Percentiles rank a stretch among this genome's conserved stretches.
Evolutionary conservation across 192 early-diverging fungal genomes (phyloP).

Genomic region (Mortierella antarctica): DNA sequence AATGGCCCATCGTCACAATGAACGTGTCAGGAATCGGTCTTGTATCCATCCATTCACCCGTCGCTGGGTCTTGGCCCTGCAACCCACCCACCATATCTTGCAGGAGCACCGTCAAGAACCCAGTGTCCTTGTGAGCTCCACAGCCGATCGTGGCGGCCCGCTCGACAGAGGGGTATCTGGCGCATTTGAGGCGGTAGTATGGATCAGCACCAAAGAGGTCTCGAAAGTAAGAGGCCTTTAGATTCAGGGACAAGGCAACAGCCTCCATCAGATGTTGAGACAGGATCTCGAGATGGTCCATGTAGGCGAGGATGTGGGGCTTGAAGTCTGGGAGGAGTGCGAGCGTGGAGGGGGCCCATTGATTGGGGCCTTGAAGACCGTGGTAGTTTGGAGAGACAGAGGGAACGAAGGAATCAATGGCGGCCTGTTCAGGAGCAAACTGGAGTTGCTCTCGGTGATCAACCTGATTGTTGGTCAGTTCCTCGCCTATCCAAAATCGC

Average conservation of each 20-base stretch:
- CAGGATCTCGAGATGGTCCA: slow-evolving; percentile 52
- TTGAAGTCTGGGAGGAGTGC: slow-evolving; percentile 57
- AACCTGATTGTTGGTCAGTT: slow-evolving; percentile 38
- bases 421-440: slow-evolving; percentile 58
- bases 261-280: slow-evolving; percentile 58
- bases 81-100: slow-evolving; percentile 69
- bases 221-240: slow-evolving; percentile 53
- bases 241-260: slow-evolving; percentile 58
- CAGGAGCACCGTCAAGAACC: slow-evolving; percentile 65
- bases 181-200: slow-evolving; percentile 57
- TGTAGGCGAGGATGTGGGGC: slow-evolving; percentile 48
- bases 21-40: slow-evolving; percentile 64
- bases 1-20: slow-evolving; percentile 74
- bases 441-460: slow-evolving; percentile 69
- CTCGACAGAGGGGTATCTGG: slow-evolving; percentile 57
- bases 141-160: slow-evolving; percentile 51
- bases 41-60: slow-evolving; percentile 72
- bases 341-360: slow-evolving; percentile 61
- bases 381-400: slow-evolving; percentile 53
- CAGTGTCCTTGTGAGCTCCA: slow-evolving; percentile 68
- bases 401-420: slow-evolving; percentile 2
- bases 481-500: slow-evolving; percentile 15
- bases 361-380: slow-evolving; percentile 66
- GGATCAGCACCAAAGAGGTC: slow-evolving; percentile 54
- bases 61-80: slow-evolving; percentile 65